A percentile compares a stretch with the other conserved stretches of the same genome.
phyloP scores from a whole-genome alignment of 2,329 filamentous ascomycete species.

The Trichoderma sp. region DNA sequence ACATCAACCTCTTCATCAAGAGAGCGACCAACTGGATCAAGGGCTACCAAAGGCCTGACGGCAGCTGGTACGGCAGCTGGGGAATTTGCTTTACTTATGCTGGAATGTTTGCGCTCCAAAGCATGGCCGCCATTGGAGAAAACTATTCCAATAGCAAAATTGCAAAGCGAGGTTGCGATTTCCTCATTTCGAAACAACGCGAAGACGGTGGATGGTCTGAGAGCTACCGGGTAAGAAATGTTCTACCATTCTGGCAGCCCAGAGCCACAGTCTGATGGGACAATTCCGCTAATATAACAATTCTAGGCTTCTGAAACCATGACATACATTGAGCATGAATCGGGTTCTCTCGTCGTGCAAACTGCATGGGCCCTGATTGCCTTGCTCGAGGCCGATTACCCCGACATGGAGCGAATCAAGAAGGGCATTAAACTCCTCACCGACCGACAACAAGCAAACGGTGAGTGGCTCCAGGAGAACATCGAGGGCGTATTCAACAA shows the following conservation, averaged over 20 bases:
- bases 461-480: slow-evolving; percentile 92
- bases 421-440: slow-evolving; percentile 80
- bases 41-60: slow-evolving; percentile 72
- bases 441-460: slow-evolving; percentile 79
- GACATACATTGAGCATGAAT: slow-evolving; percentile 71
- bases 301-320: slow-evolving; percentile 72
- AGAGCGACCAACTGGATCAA: slow-evolving; percentile 83
- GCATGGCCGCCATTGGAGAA: slow-evolving; percentile 78
- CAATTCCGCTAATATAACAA: slow-evolving; percentile 26
- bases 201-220: slow-evolving; percentile 96
- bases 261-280: neutral
- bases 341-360: slow-evolving; percentile 85
- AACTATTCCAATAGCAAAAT: slow-evolving; percentile 72
- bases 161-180: slow-evolving; percentile 77
- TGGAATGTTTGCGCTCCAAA: slow-evolving; percentile 93
- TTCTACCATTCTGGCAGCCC: neutral
- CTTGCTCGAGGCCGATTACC: slow-evolving; percentile 80
- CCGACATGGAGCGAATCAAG: slow-evolving; percentile 69
- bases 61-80: slow-evolving; percentile 98
- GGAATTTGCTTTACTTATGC: slow-evolving; percentile 98
- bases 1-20: slow-evolving; percentile 72
- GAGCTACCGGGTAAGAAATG: slow-evolving; percentile 69
- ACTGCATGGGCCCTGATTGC: slow-evolving; percentile 88
- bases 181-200: slow-evolving; percentile 81
- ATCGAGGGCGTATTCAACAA: slow-evolving; percentile 99